Percentiles rank a stretch among this genome's conserved stretches.
These are phyloP conservation scores for Myxozyma melibiosi DNA, from an alignment of 805 yeast genomes.

Conservation along the genomic window DNA sequence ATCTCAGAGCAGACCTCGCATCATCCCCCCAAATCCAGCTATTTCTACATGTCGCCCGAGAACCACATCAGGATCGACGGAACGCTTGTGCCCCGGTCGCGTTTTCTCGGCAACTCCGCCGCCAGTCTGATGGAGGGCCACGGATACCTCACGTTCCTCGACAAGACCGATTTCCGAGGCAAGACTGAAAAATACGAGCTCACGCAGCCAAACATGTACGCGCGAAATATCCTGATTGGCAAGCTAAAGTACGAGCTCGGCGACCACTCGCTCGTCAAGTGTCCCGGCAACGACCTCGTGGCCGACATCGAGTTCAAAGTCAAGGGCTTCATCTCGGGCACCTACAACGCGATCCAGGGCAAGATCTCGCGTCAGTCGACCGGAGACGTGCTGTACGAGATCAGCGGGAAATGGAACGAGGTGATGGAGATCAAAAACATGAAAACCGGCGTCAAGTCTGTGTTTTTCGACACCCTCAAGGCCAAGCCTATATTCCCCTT, in stretches of 20 bases:
- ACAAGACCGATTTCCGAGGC: conserved; percentile 51
- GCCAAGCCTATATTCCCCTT: conserved; percentile 60
- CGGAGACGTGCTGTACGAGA: conserved; percentile 61
- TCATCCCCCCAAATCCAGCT: conserved; percentile 97
- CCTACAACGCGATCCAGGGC: conserved; percentile 88
- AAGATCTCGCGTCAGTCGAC: conserved; percentile 54
- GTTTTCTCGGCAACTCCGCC: conserved; percentile 90
- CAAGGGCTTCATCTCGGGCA: conserved; percentile 90
- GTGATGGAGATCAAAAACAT: conserved; percentile 67
- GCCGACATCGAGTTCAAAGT: conserved; percentile 93
- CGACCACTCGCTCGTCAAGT: conserved; percentile 79
- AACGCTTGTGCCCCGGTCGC: conserved; percentile 79
- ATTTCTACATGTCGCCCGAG: conserved; percentile 84
- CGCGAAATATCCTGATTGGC: conserved; percentile 90
- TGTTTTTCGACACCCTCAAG: conserved; percentile 62
- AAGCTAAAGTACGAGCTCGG: conserved; percentile 88
- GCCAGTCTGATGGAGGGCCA: conserved; percentile 97
- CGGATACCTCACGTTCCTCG: conserved; percentile 69
- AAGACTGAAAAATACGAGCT: conserved; percentile 71
- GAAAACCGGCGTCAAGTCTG: conserved; percentile 50
- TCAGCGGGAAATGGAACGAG: conserved; percentile 94
- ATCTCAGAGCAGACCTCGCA: conserved; percentile 94
- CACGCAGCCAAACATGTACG: conserved; percentile 95
- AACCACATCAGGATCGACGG: conserved; percentile 86
- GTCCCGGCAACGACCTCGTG: conserved; percentile 57